Evolutionary conservation across 768 basidiomycete species (phyloP), one percentile per base, ranked within the genome.

Genomic region (Rhizopogon vesiculosus): DNA sequence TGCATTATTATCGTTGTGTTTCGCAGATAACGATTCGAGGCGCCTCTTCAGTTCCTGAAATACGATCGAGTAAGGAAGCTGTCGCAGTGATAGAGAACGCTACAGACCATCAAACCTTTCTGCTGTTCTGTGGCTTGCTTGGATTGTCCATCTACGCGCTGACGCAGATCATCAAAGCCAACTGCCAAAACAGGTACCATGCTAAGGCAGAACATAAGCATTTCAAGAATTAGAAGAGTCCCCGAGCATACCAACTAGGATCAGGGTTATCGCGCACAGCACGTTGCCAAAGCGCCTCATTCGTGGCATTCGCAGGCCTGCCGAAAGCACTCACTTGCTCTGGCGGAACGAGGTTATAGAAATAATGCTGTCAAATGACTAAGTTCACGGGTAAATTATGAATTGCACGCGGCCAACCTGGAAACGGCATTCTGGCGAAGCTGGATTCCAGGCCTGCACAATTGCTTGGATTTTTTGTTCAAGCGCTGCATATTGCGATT

Each of bases 321-420:
- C 80, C 84, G 59, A 89, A 94, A 51, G 84, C 61, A 28, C 72
- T 75, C 3, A 88, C 82, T 60, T 85, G 77, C 5, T 73, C 74
- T 0, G 89, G 88, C 61, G 88, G 84, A 4, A 93, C 89, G 13
- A 90, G 73, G 62, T 93, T 93, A 67, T 94, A 93, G 61, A 94
- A 94, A 59, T 82, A 83, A 59, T 90, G 81, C 91, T 93, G 53
- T 39, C 13, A 41, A 6, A 44, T 8, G 33, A 33, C 12, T 59
- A 41, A 64, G 51, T 35, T 7, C 35, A 42, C 10, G 16, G 2
- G 7, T 53, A 25, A 16, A 49, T 7, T 13, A 22, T 13, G 16
- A 41, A 29, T 57, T 18, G 9, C 15, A 51, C 9, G 50, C 56
- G 38, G 66, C 78, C 45, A 57, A 91, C 91, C 74, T 93, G 91